A percentile compares a stretch with the other conserved stretches of the same genome.
phyloP scores from a whole-genome alignment of 345 rosid genomes.

The Pistacia atlantica region DNA sequence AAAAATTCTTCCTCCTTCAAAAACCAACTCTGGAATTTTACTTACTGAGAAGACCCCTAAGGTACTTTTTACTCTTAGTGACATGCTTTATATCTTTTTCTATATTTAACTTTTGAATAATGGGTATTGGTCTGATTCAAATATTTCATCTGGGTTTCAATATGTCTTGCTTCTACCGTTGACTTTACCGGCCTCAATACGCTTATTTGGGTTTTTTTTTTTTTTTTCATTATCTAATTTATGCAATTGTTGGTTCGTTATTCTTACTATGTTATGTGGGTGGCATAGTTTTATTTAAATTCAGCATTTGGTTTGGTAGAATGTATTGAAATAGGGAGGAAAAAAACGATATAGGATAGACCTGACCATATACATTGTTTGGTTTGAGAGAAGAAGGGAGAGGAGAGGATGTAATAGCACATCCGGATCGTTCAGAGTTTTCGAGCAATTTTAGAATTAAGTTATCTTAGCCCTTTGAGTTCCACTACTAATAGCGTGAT shows the following conservation, averaged over 20 bases:
- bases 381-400: too few relatives aligned
- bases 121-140: background rate
- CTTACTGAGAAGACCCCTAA: constrained; percentile 66
- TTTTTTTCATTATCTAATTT: background rate
- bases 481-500: too few relatives aligned
- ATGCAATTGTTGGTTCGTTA: background rate
- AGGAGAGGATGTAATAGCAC: too few relatives aligned
- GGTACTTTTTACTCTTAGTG: constrained; percentile 29
- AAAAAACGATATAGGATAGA: too few relatives aligned
- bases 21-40: constrained; percentile 70
- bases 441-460: too few relatives aligned
- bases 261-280: background rate
- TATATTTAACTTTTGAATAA: background rate
- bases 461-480: too few relatives aligned
- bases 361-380: too few relatives aligned
- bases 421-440: too few relatives aligned
- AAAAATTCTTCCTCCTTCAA: constrained; percentile 68
- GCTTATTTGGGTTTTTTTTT: background rate
- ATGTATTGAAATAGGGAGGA: too few relatives aligned
- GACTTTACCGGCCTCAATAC: background rate
- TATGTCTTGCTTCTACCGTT: background rate
- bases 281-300: too few relatives aligned
- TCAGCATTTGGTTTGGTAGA: too few relatives aligned
- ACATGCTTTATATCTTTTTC: background rate
- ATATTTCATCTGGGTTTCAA: background rate